Evolutionary conservation across 2,329 filamentous ascomycete species (phyloP), one percentile per base, ranked within the genome.

Genomic region (Elsinoe perseae): DNA sequence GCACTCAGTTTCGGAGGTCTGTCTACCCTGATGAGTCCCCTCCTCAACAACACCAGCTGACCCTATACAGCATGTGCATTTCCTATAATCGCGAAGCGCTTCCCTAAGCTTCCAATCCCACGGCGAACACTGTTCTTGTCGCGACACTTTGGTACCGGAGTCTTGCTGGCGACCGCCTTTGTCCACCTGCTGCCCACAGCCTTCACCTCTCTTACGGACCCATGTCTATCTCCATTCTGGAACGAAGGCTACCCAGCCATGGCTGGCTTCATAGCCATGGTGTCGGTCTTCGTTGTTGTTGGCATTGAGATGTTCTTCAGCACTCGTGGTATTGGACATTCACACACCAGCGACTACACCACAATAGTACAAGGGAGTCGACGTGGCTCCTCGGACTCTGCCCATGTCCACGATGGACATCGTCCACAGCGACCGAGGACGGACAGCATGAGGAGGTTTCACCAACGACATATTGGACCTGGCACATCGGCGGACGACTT

Each of bases 241-340:
- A 92, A 81, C 68, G 66, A 85, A 60, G 80, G 81, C n/a, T 95
- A 93, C 68, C 81, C 78, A 46, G 87, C 88, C 4, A 84, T 95
- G 68, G 83, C 89, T 0, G 89, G 90, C 1, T 77, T 93, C 48
- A 81, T 95, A 46, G 86, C 88, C 56, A 92, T 95, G 87, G 70
- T 84, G 8, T 84, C 87, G 9, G 87, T 89, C n/a, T 77, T 95
- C 58, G 74, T 87, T 3, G 90, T 96, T 2, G 88, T 95, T 5
- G 81, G 83, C 1, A 80, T 96, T 54, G 92, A 97, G 70, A 95
- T 93, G 73, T 89, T 90, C 68, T 84, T 97, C 63, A 90, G 89
- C 0, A 86, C 85, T 54, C 78, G 79, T 66, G 82, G 82, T 4
- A 81, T 80, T 7, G 75, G 75, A 14, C 81, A 84, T 65, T 75